Evolutionary conservation across 139 green algal species (phyloP).

Genomic region (Chlamydomonas eustigma): DNA sequence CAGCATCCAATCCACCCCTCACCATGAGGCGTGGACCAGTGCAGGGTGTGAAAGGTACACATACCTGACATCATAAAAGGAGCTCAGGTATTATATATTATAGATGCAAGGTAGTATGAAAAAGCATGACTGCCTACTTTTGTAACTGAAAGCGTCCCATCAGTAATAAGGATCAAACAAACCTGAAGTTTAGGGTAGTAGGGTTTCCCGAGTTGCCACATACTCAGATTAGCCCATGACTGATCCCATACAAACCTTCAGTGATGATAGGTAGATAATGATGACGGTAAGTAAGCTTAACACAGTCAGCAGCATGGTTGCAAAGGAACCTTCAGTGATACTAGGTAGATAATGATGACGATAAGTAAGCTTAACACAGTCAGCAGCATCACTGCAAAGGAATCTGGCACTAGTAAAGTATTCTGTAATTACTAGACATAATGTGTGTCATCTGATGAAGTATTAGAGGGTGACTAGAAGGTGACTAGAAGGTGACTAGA

Average conservation of each 20-base stretch:
- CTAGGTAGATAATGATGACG: not conserved
- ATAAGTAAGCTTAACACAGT: too few species aligned
- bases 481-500: not conserved
- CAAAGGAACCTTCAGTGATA: not conserved
- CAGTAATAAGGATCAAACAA: not conserved
- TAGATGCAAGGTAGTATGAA: not conserved
- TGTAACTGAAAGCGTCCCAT: not conserved
- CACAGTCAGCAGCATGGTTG: not conserved
- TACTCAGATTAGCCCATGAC: not conserved
- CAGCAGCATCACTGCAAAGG: too few species aligned
- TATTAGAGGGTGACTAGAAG: not conserved
- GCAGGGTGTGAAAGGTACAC: constrained; percentile 14
- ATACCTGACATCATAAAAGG: not conserved
- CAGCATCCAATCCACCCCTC: not conserved
- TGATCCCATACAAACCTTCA: not conserved
- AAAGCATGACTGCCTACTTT: constrained; percentile 1
- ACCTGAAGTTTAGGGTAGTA: constrained; percentile 17
- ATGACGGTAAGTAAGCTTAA: not conserved
- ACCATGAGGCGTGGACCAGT: constrained; percentile 10
- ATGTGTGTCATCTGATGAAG: not conserved
- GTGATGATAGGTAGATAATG: not conserved
- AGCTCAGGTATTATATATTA: not conserved
- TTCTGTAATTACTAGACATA: too few species aligned
- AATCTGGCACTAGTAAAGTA: too few species aligned
- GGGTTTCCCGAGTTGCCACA: constrained; percentile 1